Percentiles rank a stretch among this genome's conserved stretches.
These are phyloP conservation scores for Puya raimondii DNA, from an alignment of 176 grass and related monocot species.

Conservation along the genomic window DNA sequence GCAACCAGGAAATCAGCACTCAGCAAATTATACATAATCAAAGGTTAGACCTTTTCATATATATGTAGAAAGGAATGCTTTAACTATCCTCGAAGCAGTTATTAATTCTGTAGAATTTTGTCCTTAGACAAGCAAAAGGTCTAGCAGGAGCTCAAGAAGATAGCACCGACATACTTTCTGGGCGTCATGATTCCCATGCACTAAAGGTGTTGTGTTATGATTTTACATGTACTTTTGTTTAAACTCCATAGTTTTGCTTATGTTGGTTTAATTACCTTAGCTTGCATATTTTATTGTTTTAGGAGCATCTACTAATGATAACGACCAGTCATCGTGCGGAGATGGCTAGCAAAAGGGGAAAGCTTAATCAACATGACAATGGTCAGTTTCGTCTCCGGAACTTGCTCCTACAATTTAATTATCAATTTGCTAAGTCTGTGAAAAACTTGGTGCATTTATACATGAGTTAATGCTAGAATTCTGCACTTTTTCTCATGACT, in stretches of 20 bases:
- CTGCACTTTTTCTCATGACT: too few species aligned
- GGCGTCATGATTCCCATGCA: constrained; percentile 55
- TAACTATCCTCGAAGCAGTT: background rate
- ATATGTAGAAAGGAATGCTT: background rate
- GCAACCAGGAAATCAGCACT: constrained; percentile 74
- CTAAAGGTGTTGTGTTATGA: constrained; percentile 43
- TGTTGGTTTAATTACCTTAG: background rate
- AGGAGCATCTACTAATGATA: constrained; percentile 92
- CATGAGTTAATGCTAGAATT: too few species aligned
- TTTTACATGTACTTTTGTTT: background rate
- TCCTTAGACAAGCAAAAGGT: constrained; percentile 48
- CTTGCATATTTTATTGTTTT: constrained; percentile 15
- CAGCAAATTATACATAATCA: constrained; percentile 82
- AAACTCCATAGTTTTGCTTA: background rate
- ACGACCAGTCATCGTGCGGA: constrained; percentile 63
- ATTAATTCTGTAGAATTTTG: constrained; percentile 5
- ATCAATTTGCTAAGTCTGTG: background rate
- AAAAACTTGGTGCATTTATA: background rate
- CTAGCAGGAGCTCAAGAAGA: constrained; percentile 22
- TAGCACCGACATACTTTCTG: constrained; percentile 57
- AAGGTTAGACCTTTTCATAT: constrained; percentile 44
- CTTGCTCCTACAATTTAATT: constrained; percentile 13
- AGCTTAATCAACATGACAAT: constrained; percentile 52
- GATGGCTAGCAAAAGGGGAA: constrained; percentile 84
- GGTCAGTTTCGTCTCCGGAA: constrained; percentile 36